phyloP scores from a whole-genome alignment of 2,329 filamentous ascomycete species.

The Cordyceps cicadae region DNA sequence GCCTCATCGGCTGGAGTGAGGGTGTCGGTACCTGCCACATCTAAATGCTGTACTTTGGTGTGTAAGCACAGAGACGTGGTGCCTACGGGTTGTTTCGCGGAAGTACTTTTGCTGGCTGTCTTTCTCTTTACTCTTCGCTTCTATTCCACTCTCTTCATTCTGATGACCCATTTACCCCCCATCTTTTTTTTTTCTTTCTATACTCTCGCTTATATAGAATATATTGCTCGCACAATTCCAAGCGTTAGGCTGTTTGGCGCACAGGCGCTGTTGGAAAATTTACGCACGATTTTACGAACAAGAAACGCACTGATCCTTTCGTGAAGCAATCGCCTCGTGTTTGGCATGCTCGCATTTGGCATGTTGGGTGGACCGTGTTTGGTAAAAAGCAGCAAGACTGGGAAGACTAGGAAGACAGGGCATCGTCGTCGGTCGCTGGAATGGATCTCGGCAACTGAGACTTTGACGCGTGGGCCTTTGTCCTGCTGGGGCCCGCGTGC shows the following conservation, averaged over 20 bases:
- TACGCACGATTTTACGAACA: too few species aligned
- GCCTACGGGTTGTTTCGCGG: background rate
- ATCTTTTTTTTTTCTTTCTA: too few species aligned
- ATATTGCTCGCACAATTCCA: too few species aligned
- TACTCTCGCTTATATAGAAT: too few species aligned
- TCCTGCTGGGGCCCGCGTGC: background rate
- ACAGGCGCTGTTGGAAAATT: too few species aligned
- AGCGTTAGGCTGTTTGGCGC: too few species aligned
- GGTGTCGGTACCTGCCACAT: slow-evolving; percentile 3
- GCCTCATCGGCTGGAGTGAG: slow-evolving; percentile 5
- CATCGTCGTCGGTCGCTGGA: background rate
- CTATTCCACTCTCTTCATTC: background rate
- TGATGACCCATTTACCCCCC: background rate
- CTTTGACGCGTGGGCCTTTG: background rate
- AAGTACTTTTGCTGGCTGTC: background rate
- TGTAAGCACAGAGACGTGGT: background rate
- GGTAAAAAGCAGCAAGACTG: too few species aligned
- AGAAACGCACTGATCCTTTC: too few species aligned
- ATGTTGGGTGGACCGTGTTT: background rate
- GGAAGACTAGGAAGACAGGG: background rate
- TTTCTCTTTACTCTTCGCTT: background rate
- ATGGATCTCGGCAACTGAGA: background rate
- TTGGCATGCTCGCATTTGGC: background rate
- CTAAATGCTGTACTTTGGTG: background rate
- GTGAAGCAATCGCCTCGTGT: background rate